Evolutionary conservation across 73 alveolate genomes (phyloP).

Genomic region (Tetrahymena elliotti): DNA sequence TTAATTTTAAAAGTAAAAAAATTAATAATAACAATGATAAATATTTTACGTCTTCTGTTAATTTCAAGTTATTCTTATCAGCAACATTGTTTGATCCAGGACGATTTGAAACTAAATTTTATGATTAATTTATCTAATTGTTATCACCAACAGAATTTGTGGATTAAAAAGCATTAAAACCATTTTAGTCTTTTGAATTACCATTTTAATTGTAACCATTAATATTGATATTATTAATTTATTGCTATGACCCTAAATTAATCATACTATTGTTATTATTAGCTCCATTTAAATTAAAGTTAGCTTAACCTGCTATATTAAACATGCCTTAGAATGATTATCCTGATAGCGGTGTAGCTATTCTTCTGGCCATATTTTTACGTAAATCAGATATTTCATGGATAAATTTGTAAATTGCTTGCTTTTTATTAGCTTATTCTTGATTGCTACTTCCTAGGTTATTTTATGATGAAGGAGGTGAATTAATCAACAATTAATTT

Average conservation of each 20-base stretch:
- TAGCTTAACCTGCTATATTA: not conserved
- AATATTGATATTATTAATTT: not conserved
- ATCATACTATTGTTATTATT: not conserved
- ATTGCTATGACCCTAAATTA: not conserved
- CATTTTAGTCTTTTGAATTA: not conserved
- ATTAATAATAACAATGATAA: not conserved
- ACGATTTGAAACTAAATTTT: not conserved
- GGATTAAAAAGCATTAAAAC: not conserved
- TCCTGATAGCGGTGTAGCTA: not conserved
- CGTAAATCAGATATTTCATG: not conserved
- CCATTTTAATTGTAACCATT: not conserved
- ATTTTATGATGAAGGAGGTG: not conserved
- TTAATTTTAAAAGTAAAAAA: not conserved
- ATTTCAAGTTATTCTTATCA: not conserved
- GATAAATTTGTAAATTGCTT: not conserved
- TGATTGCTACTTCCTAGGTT: not conserved
- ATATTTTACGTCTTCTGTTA: not conserved
- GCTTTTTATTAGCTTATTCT: not conserved
- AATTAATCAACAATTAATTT: not conserved
- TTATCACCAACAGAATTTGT: not conserved
- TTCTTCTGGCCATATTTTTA: not conserved
- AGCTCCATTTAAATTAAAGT: not conserved
- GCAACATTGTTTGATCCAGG: not conserved
- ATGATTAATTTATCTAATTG: not conserved
- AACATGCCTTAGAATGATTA: not conserved